Evolutionary conservation across 805 yeast genomes (phyloP).

Genomic region (Kodamaea neixiangensis): DNA sequence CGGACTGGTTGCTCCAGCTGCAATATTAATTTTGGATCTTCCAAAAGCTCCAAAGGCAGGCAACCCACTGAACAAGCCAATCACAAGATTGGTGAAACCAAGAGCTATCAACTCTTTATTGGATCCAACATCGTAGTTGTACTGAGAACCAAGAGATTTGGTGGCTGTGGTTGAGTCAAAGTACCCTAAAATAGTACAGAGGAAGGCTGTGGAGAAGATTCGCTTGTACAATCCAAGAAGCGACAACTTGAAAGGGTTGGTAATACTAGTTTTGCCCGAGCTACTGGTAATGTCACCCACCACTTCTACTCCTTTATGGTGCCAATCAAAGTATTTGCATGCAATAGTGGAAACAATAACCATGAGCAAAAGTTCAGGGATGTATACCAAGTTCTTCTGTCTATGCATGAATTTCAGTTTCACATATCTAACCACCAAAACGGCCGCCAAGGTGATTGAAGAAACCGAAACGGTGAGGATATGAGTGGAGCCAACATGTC

Average conservation of each 20-base stretch:
- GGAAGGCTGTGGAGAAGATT: conserved; percentile 30
- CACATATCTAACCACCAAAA: conserved; percentile 21
- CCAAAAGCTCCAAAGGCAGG: conserved; percentile 41
- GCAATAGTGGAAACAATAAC: conserved; percentile 28
- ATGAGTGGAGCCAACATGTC: conserved; percentile 16
- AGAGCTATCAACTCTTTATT: conserved; percentile 37
- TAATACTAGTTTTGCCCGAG: conserved; percentile 4
- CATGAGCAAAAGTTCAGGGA: conserved; percentile 37
- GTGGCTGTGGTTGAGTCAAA: conserved; percentile 39
- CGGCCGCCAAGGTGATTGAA: conserved; percentile 21
- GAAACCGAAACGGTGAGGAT: conserved; percentile 21
- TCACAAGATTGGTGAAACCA: conserved; percentile 30
- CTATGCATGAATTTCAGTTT: conserved; percentile 21
- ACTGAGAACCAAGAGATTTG: conserved; percentile 32
- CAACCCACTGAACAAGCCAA: conserved; percentile 31
- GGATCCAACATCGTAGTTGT: conserved; percentile 33
- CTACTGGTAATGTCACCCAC: conserved; percentile 27
- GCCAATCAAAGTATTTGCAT: conserved; percentile 29
- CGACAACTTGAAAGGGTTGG: conserved; percentile 26
- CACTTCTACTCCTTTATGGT: conserved; percentile 27
- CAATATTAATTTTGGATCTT: conserved; percentile 32
- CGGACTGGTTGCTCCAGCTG: conserved; percentile 52
- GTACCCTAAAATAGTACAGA: conserved; percentile 35
- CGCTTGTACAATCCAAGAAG: conserved; percentile 24
- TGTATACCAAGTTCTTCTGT: conserved; percentile 23